Conservation (phyloP, 805 yeast genomes). For the Pichia heedii region DNA sequence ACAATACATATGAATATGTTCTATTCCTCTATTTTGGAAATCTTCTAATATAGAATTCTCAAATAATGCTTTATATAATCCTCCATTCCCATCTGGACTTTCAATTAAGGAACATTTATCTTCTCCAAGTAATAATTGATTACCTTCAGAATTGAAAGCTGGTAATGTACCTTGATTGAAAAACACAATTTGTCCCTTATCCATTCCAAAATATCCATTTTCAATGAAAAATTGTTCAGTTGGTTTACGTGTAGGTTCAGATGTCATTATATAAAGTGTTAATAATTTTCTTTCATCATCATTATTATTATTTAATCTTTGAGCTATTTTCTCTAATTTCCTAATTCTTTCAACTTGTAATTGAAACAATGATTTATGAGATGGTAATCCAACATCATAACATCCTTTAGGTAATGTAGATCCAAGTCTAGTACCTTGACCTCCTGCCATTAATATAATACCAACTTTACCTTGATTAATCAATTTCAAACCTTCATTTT, state of each 20-base stretch:
- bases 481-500: constrained; percentile 51
- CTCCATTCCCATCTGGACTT: constrained; percentile 98
- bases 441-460: constrained; percentile 92
- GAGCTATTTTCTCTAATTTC: constrained; percentile 51
- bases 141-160: constrained; percentile 66
- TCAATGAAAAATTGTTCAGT: constrained; percentile 65
- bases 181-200: constrained; percentile 50
- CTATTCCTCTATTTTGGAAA: constrained; percentile 55
- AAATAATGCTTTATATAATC: constrained; percentile 76
- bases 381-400: constrained; percentile 77
- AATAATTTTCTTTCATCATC: constrained; percentile 19
- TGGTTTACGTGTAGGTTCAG: constrained; percentile 69
- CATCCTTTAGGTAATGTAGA: constrained; percentile 91
- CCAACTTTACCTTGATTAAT: constrained; percentile 71
- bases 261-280: constrained; percentile 93
- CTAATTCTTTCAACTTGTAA: constrained; percentile 83
- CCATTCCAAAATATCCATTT: constrained; percentile 65
- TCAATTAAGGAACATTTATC: constrained; percentile 50
- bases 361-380: constrained; percentile 77
- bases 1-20: constrained; percentile 93
- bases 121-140: constrained; percentile 51
- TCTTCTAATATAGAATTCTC: constrained; percentile 60
- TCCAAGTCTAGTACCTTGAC: constrained; percentile 95
- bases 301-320: constrained; percentile 14
- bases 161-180: constrained; percentile 96